Conservation (phyloP, 179 eudicot species). For the Vitellaria paradoxa region DNA sequence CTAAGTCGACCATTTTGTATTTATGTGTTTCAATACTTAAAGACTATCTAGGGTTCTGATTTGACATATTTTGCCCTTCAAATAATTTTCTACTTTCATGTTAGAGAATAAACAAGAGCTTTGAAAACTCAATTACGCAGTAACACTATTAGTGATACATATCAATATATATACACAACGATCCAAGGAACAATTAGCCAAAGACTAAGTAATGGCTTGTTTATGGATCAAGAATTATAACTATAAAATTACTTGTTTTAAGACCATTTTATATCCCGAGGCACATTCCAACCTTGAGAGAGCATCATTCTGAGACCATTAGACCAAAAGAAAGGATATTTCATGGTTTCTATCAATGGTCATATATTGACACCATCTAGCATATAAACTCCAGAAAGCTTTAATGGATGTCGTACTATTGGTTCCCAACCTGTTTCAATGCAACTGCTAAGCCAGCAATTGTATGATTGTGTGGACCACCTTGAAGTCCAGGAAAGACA, state of each 20-base stretch:
- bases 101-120: background rate
- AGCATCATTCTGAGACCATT: background rate
- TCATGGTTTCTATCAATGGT: background rate
- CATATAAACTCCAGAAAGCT: background rate
- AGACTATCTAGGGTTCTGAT: background rate
- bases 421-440: constrained; percentile 67
- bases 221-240: background rate
- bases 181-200: background rate
- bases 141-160: background rate
- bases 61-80: background rate
- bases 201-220: too few relatives aligned
- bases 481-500: constrained; percentile 97
- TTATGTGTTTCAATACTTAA: background rate
- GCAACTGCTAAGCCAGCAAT: constrained; percentile 92
- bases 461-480: constrained; percentile 96
- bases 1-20: background rate
- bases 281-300: background rate
- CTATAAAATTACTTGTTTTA: background rate
- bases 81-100: background rate
- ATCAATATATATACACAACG: background rate
- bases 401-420: background rate
- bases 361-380: background rate
- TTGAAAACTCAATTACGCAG: too few relatives aligned
- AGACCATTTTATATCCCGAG: background rate
- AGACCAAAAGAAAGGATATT: background rate